Conservation (phyloP, 805 yeast species). For the Hanseniaspora opuntiae region DNA sequence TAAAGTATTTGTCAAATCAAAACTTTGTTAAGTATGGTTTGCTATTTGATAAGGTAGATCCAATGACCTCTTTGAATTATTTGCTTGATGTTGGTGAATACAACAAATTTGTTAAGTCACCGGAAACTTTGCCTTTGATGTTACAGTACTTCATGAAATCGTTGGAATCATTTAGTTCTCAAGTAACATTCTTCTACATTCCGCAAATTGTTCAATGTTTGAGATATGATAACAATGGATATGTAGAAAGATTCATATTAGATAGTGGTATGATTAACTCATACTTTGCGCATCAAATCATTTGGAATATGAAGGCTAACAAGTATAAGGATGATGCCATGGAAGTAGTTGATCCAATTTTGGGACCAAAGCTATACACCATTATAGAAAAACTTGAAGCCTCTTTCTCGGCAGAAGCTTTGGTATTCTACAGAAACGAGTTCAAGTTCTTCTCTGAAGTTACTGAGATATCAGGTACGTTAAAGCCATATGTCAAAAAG, state of each 20-base stretch:
- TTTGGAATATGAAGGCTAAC: conserved; percentile 95
- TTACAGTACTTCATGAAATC: conserved; percentile 85
- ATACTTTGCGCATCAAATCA: conserved; percentile 90
- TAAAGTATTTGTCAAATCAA: background rate
- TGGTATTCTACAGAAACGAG: conserved; percentile 61
- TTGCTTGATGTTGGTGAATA: conserved; percentile 61
- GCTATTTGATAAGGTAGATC: conserved; percentile 66
- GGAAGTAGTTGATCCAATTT: conserved; percentile 55
- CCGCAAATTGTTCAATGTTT: conserved; percentile 94
- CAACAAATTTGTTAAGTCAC: conserved; percentile 31
- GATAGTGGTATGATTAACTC: conserved; percentile 87
- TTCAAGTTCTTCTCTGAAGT: conserved; percentile 83
- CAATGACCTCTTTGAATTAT: conserved; percentile 71
- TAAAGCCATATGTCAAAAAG: conserved; percentile 86
- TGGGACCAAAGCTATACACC: conserved; percentile 67
- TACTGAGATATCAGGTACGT: conserved; percentile 84
- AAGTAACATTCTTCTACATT: conserved; percentile 84
- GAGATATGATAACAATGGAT: conserved; percentile 70
- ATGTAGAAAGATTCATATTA: conserved; percentile 73
- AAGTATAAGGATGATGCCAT: conserved; percentile 83
- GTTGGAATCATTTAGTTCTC: conserved; percentile 73
- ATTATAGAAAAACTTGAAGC: conserved; percentile 53
- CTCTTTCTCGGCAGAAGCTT: conserved; percentile 48
- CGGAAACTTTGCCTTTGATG: conserved; percentile 26
- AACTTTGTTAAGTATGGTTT: conserved; percentile 28